phyloP scores from a whole-genome alignment of 805 yeast genomes.

The Pachysolen tannophilus region DNA sequence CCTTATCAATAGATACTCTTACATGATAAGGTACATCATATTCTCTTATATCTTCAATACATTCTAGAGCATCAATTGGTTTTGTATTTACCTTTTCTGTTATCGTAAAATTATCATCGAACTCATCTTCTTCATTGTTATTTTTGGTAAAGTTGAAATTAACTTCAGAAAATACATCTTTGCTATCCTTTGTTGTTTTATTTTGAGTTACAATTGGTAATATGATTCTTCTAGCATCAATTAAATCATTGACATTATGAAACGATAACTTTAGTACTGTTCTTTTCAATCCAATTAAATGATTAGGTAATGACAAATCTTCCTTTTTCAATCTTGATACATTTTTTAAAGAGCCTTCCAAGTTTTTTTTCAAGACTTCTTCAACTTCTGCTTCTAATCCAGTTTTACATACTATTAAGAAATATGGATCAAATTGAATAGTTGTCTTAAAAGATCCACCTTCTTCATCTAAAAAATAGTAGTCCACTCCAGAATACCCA shows the following conservation, averaged over 20 bases:
- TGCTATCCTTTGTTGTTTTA: conserved; percentile 48
- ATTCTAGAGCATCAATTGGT: conserved; percentile 47
- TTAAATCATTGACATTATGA: conserved; percentile 64
- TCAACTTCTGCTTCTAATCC: conserved; percentile 71
- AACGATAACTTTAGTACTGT: conserved; percentile 62
- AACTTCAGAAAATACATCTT: conserved; percentile 59
- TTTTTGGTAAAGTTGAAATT: conserved; percentile 29
- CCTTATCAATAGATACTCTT: conserved; percentile 86
- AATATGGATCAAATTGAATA: conserved; percentile 79
- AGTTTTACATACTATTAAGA: conserved; percentile 58
- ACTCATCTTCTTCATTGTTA: conserved; percentile 23
- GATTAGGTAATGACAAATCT: conserved; percentile 78
- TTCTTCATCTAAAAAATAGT: conserved; percentile 89
- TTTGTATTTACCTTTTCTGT: conserved; percentile 13
- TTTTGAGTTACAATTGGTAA: conserved; percentile 68
- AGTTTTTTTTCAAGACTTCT: conserved; percentile 61
- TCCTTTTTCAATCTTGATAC: conserved; percentile 57
- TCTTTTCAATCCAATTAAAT: conserved; percentile 67
- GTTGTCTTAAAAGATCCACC: conserved; percentile 94
- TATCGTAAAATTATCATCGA: conserved; percentile 17
- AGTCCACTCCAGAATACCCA: conserved; percentile 89
- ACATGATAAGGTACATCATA: conserved; percentile 97
- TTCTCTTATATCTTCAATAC: conserved; percentile 77
- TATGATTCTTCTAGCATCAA: conserved; percentile 63
- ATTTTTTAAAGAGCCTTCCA: conserved; percentile 58